Base-by-base conservation (phyloP, 2,329 filamentous ascomycete species). In the Fusarium ramigenum region DNA sequence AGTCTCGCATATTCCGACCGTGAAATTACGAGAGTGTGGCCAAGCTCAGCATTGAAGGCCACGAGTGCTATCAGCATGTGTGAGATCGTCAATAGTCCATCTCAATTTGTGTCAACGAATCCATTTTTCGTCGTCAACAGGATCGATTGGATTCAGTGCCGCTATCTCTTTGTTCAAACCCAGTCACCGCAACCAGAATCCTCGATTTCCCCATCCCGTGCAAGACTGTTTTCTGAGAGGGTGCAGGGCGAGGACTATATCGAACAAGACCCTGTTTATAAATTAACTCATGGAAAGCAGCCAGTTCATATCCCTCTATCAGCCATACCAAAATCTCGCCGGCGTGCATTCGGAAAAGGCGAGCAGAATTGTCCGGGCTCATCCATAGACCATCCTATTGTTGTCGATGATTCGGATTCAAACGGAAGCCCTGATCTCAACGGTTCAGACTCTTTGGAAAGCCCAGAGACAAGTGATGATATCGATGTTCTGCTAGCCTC, bases 141-240 rank as follows among this genome's bases (percentile, higher is more conserved):
- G 49, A 83, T 92, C 15, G 92, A 97, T 77, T 98, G 95, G 95
- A 95, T 97, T 66, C 94, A 97, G 78, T 95, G 94, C 32, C 89
- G 95, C 47, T 97, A 97, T 80, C 86, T 98, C 4, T 93, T 97
- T 74, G 89, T 85, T 25, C 59, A 73, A 19, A 75, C 79, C 21
- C n/a, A 43, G 7, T 6, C 7, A n/a, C 19, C 8, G 11, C 19
- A n/a, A 39, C 18, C 25, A 12, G 34, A 40, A 28, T 40, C 34
- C 23, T 16, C 23, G 28, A 25, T 16, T 11, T 9, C 23, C 19
- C 5, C 9, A 37, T n/a, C 34, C 23, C 5, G 4, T 21, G 19
- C 18, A 39, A 11, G 23, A 28, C 9, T 28, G 21, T 39, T 28
- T 54, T 15, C 50, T 54, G 15, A 40, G 28, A 15, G 15, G 42